Evolutionary conservation across 1,284 basidiomycete species (phyloP), one percentile per base, ranked within the genome.

Genomic region (Ceratobasidium sp.): DNA sequence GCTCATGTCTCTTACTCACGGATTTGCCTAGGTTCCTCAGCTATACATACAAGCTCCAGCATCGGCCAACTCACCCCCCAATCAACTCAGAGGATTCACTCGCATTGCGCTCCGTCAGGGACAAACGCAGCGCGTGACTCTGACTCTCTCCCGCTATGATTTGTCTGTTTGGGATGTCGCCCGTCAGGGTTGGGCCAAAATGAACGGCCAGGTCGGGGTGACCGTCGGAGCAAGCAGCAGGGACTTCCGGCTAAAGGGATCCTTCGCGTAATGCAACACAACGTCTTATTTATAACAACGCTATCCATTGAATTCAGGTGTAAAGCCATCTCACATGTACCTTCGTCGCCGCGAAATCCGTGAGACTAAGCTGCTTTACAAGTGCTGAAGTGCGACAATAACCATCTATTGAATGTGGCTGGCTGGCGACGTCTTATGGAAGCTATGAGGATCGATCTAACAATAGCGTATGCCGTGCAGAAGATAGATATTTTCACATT

Each of bases 91-190:
- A 74, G 80, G 75, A 0, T 87, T 86, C 74, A 72, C 72, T 10
- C 85, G 86, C 75, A 78, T 83, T 3, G 67, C 72, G 1, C 77
- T 87, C 34, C 73, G 76, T 22, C 75, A 80, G 4, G 83, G 82
- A 8, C 79, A 83, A 72, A 75, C 70, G 10, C 79, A 81, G 73
- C 73, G 42, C 12, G 78, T 82, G 27, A 75, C 71, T 17, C 65
- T 85, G 50, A 71, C 75, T 3, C 74, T 86, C 17, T 69, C 69
- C 22, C 71, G 72, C n/a, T 73, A 73, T 31, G 70, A 71, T 31
- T 35, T 73, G 5, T 73, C 72, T 8, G 27, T 70, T 15, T 73
- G 72, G 72, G 68, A 73, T 53, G 60, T 71, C 17, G 64, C 49
- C n/a, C 43, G 58, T 35, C 72, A 73, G 35, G 69, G 69, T 4